Base-by-base conservation (phyloP, 306 rosid genomes). In the Citrullus amarus region DNA sequence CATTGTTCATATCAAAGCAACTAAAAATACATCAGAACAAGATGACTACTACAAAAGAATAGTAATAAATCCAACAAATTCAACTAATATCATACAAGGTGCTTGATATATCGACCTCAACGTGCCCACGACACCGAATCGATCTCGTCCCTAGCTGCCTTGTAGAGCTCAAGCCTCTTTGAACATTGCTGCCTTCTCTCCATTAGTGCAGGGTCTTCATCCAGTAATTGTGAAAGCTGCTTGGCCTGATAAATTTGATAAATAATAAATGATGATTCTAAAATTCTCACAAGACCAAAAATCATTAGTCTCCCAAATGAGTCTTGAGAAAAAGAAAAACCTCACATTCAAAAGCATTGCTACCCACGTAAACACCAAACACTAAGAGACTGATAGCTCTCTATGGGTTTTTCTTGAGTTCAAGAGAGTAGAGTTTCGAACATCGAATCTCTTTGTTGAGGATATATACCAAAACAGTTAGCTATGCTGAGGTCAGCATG, bases 181-280 rank as follows among this genome's bases (percentile, higher is more conserved):
- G 89, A 90, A 80, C 96, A 91, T 73, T 95, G 91, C 43, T 79
- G 93, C 82, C 99, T 92, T 87, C 89, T 91, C 87, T 90, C 99
- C 98, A 92, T 95, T 85, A 95, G 85, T 6, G 93, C 82, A 8
- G 99, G 99, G 79, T 95, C 99, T 90, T 95, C 99, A 28, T 92
- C 98, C 50, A 95, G 89, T 85, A 95, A 43, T 57, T 83, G 88
- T 22, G 86, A 76, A 75, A 92, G 84, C 81, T 95, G 90, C 84
- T 92, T 91, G 67, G 82, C 91, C 99, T 95, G 83, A 59, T 76
- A 58, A 59, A 2, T 2, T 32, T 32, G n/a, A 63, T 38, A 1
- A 79, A 68, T 18, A 39, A 68, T n/a, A 20, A 0, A 63, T 12
- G 18, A 62, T 10, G 38, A 60, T 62, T 62, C 30, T 39, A 17